Evolutionary conservation across 805 yeast genomes (phyloP).

Genomic region (Scheffersomyces lignosus): DNA sequence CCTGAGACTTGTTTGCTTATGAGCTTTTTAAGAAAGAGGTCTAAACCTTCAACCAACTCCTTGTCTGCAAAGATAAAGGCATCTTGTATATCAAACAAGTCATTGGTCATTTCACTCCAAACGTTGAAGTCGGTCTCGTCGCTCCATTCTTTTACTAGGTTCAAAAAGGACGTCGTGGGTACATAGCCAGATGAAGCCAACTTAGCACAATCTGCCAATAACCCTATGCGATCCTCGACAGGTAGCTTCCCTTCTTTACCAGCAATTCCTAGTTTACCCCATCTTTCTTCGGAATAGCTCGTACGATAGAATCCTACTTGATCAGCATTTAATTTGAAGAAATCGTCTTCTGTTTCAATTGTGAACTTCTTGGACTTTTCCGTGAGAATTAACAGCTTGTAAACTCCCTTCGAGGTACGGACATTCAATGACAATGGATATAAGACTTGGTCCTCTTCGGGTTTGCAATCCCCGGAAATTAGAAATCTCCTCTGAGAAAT

Average conservation of each 20-base stretch:
- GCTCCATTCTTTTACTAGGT: constrained; percentile 60
- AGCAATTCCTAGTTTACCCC: constrained; percentile 64
- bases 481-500: constrained; percentile 74
- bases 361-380: constrained; percentile 41
- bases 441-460: constrained; percentile 67
- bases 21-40: constrained; percentile 53
- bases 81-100: constrained; percentile 47
- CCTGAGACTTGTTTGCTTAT: constrained; percentile 52
- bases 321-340: constrained; percentile 70
- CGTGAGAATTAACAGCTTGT: constrained; percentile 57
- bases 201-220: constrained; percentile 77
- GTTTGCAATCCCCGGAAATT: constrained; percentile 72
- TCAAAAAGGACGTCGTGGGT: constrained; percentile 58
- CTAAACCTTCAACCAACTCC: constrained; percentile 47
- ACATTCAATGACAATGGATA: constrained; percentile 71
- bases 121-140: constrained; percentile 62
- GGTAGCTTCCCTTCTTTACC: constrained; percentile 60
- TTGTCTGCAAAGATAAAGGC: constrained; percentile 59
- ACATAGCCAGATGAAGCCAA: constrained; percentile 71
- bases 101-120: constrained; percentile 59
- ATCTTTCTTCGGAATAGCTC: constrained; percentile 65
- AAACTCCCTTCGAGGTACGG: constrained; percentile 57
- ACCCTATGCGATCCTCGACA: constrained; percentile 75
- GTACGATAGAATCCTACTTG: constrained; percentile 78
- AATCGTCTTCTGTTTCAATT: constrained; percentile 41